Evolutionary conservation across 179 eudicot species (phyloP).

Genomic region (Spinacia oleracea): DNA sequence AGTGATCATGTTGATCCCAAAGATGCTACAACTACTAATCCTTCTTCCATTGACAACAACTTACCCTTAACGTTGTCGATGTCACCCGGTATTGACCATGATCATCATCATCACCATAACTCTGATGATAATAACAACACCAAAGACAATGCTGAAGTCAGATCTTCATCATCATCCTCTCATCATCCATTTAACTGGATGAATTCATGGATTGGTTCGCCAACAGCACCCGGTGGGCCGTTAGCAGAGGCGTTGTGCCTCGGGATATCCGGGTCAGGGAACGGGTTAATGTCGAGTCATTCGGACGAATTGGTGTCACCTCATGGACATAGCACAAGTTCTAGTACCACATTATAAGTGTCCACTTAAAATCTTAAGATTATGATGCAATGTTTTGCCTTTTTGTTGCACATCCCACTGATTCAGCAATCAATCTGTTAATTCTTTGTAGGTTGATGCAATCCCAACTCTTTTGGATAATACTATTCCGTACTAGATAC

Average conservation of each 20-base stretch:
- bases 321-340: slow-evolving; percentile 42
- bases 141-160: slow-evolving; percentile 7
- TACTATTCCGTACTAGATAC: too few species aligned
- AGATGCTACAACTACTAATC: slow-evolving; percentile 8
- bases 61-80: slow-evolving; percentile 56
- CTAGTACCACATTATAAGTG: slow-evolving; percentile 38
- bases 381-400: not conserved
- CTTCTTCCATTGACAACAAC: not conserved
- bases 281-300: slow-evolving; percentile 13
- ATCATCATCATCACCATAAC: not conserved
- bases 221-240: slow-evolving; percentile 72
- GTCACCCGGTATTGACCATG: slow-evolving; percentile 38
- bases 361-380: not conserved
- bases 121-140: not conserved
- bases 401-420: slow-evolving; percentile 1
- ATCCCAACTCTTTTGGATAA: not conserved
- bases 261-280: slow-evolving; percentile 36
- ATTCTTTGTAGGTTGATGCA: slow-evolving; percentile 16
- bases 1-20: slow-evolving; percentile 28
- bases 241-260: slow-evolving; percentile 71
- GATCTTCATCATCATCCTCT: not conserved
- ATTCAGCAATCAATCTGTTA: slow-evolving; percentile 8
- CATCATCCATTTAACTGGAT: slow-evolving; percentile 31
- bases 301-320: slow-evolving; percentile 39
- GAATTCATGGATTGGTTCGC: slow-evolving; percentile 45